These are phyloP conservation scores for Phytophthora meadii DNA, from an alignment of 352 stramenopile genomes.

Conservation along the genomic window DNA sequence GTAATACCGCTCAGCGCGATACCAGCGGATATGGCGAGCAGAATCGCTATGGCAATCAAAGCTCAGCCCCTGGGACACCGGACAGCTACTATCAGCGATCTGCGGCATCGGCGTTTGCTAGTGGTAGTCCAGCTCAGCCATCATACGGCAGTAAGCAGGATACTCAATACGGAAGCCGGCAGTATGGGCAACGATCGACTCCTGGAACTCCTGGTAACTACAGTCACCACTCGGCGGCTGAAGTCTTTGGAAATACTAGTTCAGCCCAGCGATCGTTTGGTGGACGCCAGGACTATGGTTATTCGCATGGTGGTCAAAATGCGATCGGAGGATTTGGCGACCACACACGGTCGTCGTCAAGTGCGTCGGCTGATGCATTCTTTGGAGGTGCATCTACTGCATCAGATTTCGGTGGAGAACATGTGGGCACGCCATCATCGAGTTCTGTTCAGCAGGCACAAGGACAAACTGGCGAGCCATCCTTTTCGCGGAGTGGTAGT, in stretches of 20 bases:
- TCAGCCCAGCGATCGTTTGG: slow-evolving; percentile 18
- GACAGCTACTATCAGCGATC: slow-evolving; percentile 29
- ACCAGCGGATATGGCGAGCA: slow-evolving; percentile 18
- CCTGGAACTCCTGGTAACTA: slow-evolving; percentile 24
- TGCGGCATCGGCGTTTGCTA: slow-evolving; percentile 19
- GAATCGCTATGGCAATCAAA: slow-evolving; percentile 21
- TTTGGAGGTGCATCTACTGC: slow-evolving; percentile 20
- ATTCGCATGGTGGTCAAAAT: slow-evolving; percentile 15
- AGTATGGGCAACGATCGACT: slow-evolving; percentile 26
- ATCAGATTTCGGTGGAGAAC: slow-evolving; percentile 19
- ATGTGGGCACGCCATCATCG: slow-evolving; percentile 10
- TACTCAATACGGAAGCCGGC: slow-evolving; percentile 11
- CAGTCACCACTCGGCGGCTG: slow-evolving; percentile 22
- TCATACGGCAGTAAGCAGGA: slow-evolving; percentile 16
- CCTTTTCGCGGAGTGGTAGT: slow-evolving; percentile 43
- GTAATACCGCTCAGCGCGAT: slow-evolving; percentile 17
- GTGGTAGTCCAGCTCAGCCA: slow-evolving; percentile 13
- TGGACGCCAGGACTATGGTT: slow-evolving; percentile 15
- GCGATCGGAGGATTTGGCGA: slow-evolving; percentile 9
- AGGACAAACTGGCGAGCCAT: slow-evolving; percentile 23
- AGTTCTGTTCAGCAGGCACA: slow-evolving; percentile 15
- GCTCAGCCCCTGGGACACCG: slow-evolving; percentile 16
- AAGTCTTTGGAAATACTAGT: slow-evolving; percentile 19
- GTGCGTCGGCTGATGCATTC: slow-evolving; percentile 32
- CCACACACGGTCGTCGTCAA: slow-evolving; percentile 25